Base-by-base conservation (phyloP, 2,329 filamentous ascomycete genomes). In the Cladosporium sp. region DNA sequence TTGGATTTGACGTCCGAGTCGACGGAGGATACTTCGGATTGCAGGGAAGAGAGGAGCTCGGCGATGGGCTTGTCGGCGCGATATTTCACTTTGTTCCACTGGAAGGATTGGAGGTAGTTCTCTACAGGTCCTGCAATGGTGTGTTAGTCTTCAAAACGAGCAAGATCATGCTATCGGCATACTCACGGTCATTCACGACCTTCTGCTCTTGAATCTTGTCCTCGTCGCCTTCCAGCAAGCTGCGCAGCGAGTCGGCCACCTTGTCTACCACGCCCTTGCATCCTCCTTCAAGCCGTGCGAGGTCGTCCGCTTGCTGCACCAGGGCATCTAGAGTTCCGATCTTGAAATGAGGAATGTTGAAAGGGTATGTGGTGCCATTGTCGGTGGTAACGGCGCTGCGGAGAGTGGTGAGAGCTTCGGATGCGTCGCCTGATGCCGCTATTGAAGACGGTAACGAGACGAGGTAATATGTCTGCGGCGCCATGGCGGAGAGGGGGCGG, bases 21-120 rank as follows among this genome's bases (percentile, higher is more conserved):
- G 70, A 96, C 91, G 57, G 90, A 94, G 61, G 86, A 82, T 56
- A 96, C 83, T 78, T 97, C 94, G 84, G 96, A 97, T 71, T 96
- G 91, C 58, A 99, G 78, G 39, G 86, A 87, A 72, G 91, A 89
- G 66, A 97, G 88, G 59, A 97, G 80, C 70, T 97, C 93, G 57
- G 85, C 83, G 60, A 99, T 83, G 51, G 93, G 84, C 73, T 93
- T 95, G 74, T 99, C 94, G 61, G 90, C 88, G 68, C 94, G 87
- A 75, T 97, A 99, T 73, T 96, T 94, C 75, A 96, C 90, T 75
- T 94, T 97, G 78, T 97, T 97, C 94, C 94, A 99, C 64, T 85
- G 83, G 75, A 97, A 99, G 56, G 83, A 87, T 70, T 87, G 85
- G 45, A 99, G 79, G 72, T 97, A 99, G 72, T 93, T 88, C 67